A percentile compares a stretch with the other conserved stretches of the same genome.
phyloP scores from a whole-genome alignment of 371 early-diverging fungal species.

The Umbelopsis sp. region DNA sequence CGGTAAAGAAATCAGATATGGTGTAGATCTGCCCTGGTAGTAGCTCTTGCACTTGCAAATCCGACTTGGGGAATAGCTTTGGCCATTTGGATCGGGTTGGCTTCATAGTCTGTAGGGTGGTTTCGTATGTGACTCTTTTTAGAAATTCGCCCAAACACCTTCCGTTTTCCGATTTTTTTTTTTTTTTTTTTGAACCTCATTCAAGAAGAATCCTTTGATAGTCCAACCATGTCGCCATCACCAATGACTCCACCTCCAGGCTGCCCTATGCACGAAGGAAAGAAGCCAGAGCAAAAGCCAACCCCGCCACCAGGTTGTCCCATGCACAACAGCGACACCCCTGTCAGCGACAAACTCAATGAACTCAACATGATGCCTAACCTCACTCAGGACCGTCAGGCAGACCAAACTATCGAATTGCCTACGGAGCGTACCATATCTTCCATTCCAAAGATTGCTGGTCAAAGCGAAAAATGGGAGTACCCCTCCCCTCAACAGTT shows the following conservation, averaged over 20 bases:
- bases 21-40: constrained; percentile 54
- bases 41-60: constrained; percentile 33
- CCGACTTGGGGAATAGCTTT: constrained; percentile 21
- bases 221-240: not conserved
- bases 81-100: constrained; percentile 18
- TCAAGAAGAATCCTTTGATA: not conserved
- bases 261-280: constrained; percentile 56
- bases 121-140: constrained; percentile 13
- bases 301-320: constrained; percentile 51
- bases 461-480: constrained; percentile 71
- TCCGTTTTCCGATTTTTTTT: not conserved
- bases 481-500: constrained; percentile 97
- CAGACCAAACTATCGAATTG: constrained; percentile 69
- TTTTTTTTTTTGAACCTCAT: constrained; percentile 6
- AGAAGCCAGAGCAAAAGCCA: constrained; percentile 21
- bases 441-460: constrained; percentile 62
- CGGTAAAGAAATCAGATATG: constrained; percentile 47
- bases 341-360: constrained; percentile 55
- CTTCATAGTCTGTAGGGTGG: not conserved
- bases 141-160: not conserved
- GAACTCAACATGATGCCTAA: constrained; percentile 88
- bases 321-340: constrained; percentile 48
- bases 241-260: constrained; percentile 43
- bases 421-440: constrained; percentile 73
- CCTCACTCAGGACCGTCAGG: constrained; percentile 66